These are phyloP conservation scores for Penicillium egyptiacum DNA, from an alignment of 495 filamentous ascomycete genomes.

Conservation along the genomic window DNA sequence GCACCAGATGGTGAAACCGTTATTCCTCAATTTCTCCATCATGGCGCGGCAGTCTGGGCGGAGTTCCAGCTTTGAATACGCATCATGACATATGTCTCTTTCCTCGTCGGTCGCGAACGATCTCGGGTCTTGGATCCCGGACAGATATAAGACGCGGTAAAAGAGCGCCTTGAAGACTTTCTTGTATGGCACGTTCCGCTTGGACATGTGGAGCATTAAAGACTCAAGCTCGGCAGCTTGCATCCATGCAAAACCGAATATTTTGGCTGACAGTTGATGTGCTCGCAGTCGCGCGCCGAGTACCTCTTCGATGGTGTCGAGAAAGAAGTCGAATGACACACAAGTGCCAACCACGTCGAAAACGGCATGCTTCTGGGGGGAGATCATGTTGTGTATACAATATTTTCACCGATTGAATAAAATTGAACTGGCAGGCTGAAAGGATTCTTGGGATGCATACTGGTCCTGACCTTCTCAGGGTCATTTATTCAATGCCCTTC, in stretches of 20 bases:
- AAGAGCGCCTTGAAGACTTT: constrained; percentile 38
- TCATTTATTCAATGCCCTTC: background rate
- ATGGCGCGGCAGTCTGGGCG: constrained; percentile 34
- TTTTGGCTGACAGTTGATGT: constrained; percentile 32
- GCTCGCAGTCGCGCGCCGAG: constrained; percentile 32
- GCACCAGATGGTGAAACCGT: constrained; percentile 45
- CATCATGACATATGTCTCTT: constrained; percentile 26
- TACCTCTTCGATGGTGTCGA: constrained; percentile 27
- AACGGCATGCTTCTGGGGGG: constrained; percentile 35
- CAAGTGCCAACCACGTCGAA: constrained; percentile 50
- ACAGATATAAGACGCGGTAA: constrained; percentile 41
- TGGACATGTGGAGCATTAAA: constrained; percentile 43
- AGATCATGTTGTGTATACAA: background rate
- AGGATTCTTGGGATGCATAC: background rate
- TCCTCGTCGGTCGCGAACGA: constrained; percentile 40
- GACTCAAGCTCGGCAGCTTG: constrained; percentile 43
- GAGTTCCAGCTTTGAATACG: constrained; percentile 32
- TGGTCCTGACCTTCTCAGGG: background rate
- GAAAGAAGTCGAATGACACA: constrained; percentile 41
- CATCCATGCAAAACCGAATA: constrained; percentile 46
- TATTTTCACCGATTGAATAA: background rate
- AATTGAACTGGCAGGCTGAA: background rate
- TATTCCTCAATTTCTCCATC: constrained; percentile 19
- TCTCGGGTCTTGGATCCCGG: constrained; percentile 37
- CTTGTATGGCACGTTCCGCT: constrained; percentile 36